Base-by-base conservation (phyloP, 192 early-diverging fungal species). In the Coemansia sp. region DNA sequence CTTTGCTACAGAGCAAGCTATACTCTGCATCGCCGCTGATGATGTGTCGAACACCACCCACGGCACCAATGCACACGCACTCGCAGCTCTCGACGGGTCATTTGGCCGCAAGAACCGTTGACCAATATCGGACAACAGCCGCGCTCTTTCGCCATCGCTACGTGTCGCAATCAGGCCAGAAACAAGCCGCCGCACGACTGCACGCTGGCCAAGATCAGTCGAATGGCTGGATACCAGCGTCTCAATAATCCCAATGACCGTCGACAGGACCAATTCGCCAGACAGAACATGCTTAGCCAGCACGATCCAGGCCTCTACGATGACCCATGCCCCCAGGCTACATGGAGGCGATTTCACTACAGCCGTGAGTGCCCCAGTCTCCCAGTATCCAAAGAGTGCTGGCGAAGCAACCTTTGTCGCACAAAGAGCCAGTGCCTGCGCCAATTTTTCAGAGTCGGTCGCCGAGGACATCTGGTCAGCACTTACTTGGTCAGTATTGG, bases 241-340 rank as follows among this genome's bases (percentile, higher is more conserved):
- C 12, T 75, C 68, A 6, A 75, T 27, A 5, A 75, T 41, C 10
- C 62, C 62, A 13, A 12, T 33, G 13, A 62, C 38, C 31, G 68
- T 66, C 0, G 74, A 69, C 18, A 59, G 15, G 5, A 70, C 64
- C 22, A 41, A 54, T 10, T 52, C 15, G n/a, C 34, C 52, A 9
- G 68, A 51, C 18, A 75, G 44, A 44, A 36, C 47, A n/a, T 51
- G 62, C 11, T 20, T 62, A 22, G 72, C 72, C 13, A 79, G 20
- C 18, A 67, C 42, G 8, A 65, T 27, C 77, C 77, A 79, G n/a
- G 77, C 72, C 20, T 79, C 77, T 12, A 67, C 38, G 15, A 71
- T 22, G 11, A 79, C 47, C n/a, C 42, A 49, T 4, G 49, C 42
- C 0, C 77, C 77, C 41, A 79, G 52, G 9, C 72, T 71, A 11